phyloP scores from a whole-genome alignment of 106 monocot genomes.

The Acorus calamus region DNA sequence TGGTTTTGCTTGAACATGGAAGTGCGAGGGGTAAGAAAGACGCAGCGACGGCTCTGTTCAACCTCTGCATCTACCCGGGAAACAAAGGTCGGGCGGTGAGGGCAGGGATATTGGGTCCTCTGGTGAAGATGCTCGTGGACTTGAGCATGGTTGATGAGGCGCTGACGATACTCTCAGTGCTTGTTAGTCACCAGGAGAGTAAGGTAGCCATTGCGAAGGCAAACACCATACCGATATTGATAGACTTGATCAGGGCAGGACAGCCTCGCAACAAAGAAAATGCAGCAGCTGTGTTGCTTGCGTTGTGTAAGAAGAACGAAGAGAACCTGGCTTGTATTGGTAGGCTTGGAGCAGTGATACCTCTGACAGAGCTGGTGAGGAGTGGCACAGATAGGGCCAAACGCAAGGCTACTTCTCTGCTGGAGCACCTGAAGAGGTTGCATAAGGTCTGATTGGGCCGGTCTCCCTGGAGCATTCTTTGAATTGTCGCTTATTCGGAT shows the following conservation, averaged over 20 bases:
- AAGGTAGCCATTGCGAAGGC: slow-evolving; percentile 45
- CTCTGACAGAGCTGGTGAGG: slow-evolving; percentile 50
- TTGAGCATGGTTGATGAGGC: slow-evolving; percentile 65
- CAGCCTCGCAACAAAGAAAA: slow-evolving; percentile 79
- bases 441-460: slow-evolving; percentile 16
- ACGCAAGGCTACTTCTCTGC: slow-evolving; percentile 64
- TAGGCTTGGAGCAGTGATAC: slow-evolving; percentile 48
- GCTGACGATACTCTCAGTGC: slow-evolving; percentile 53
- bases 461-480: no score
- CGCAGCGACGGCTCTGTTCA: slow-evolving; percentile 96
- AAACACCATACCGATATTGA: slow-evolving; percentile 44
- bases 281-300: slow-evolving; percentile 61
- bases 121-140: slow-evolving; percentile 46
- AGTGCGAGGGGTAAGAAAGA: slow-evolving; percentile 71
- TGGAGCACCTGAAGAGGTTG: slow-evolving; percentile 47
- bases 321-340: slow-evolving; percentile 56
- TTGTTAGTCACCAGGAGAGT: slow-evolving; percentile 65
- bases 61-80: slow-evolving; percentile 77
- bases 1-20: slow-evolving; percentile 61
- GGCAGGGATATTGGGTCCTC: slow-evolving; percentile 54
- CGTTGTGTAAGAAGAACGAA: slow-evolving; percentile 64
- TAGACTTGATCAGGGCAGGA: slow-evolving; percentile 47
- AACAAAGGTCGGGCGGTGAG: slow-evolving; percentile 64
- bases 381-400: slow-evolving; percentile 71
- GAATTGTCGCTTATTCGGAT: no score